Conservation (phyloP, 2,329 filamentous ascomycete genomes). For the Cyphellophora attinorum region DNA sequence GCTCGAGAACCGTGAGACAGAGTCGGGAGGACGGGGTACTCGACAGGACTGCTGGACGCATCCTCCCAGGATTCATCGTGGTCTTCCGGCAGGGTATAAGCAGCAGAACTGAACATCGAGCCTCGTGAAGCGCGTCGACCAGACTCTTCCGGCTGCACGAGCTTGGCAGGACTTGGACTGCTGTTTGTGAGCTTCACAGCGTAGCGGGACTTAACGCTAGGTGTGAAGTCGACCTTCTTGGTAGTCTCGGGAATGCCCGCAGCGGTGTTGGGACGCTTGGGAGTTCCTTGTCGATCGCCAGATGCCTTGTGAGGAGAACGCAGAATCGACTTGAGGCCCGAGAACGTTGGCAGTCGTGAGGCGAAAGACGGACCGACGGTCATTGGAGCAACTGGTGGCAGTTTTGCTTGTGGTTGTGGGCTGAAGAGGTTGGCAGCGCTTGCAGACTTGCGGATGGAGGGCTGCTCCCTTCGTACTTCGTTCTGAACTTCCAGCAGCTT, state of each 20-base stretch:
- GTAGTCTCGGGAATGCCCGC: slow-evolving; percentile 40
- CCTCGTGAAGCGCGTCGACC: slow-evolving; percentile 2
- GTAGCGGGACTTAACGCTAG: slow-evolving; percentile 48
- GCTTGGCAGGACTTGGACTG: slow-evolving; percentile 33
- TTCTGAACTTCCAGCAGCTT: slow-evolving; percentile 5
- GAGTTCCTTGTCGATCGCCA: slow-evolving; percentile 12
- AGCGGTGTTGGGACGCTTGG: slow-evolving; percentile 21
- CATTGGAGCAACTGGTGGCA: slow-evolving; percentile 1
- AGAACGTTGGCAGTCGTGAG: slow-evolving; percentile 38
- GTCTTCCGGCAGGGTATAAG: slow-evolving; percentile 16
- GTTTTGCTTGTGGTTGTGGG: slow-evolving; percentile 5
- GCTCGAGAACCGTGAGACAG: slow-evolving; percentile 1
- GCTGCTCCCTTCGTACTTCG: not conserved
- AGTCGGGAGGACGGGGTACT: slow-evolving; percentile 27
- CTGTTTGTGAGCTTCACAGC: slow-evolving; percentile 22
- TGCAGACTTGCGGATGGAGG: not conserved
- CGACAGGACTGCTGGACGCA: slow-evolving; percentile 18
- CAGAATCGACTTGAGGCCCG: slow-evolving; percentile 54
- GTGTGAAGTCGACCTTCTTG: slow-evolving; percentile 77
- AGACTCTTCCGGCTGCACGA: slow-evolving; percentile 15
- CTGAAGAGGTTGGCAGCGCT: not conserved
- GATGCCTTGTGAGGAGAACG: slow-evolving; percentile 39
- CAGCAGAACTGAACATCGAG: slow-evolving; percentile 17
- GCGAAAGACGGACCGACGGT: slow-evolving; percentile 2
- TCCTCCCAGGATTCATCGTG: slow-evolving; percentile 15